Evolutionary conservation across 768 basidiomycete species (phyloP), one percentile per base, ranked within the genome.

Genomic region (Kondoa subrosea): DNA sequence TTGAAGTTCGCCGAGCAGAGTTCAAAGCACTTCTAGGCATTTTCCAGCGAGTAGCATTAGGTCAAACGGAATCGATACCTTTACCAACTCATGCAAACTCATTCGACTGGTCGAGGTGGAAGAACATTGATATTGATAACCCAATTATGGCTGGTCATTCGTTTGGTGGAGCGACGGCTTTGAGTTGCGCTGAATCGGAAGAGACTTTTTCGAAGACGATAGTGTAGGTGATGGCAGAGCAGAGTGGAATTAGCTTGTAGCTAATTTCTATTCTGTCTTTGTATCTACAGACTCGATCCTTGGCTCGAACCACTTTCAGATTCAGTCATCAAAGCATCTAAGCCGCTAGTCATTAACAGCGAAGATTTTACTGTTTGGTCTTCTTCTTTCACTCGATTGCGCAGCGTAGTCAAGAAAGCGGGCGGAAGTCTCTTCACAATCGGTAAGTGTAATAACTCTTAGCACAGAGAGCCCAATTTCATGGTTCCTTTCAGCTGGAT

Each of bases 1-100:
- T 91, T 4, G 79, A 79, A 14, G 83, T 89, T 64, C 82, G 91
- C 12, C 80, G 81, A 66, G 78, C 81, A 66, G 90, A 92, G 76
- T 79, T 90, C 26, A 83, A 87, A 76, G 80, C 81, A 32, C 80
- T 83, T 8, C 85, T 85, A 70, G 74, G 76, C n/a, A 79, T 83
- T 0, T 85, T 91, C 72, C 76, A 75, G 56, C 75, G 78, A n/a
- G 76, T 89, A n/a, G 77, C 86, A 50, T 50, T 1, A 40, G 79
- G 78, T 73, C 58, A 76, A 78, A 56, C 77, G 79, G 74, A 71
- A 2, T 34, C 58, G 30, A 69, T 77, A 69, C 57, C 29, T 69
- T 8, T 3, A 63, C 61, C 61, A 3, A 32, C 58, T 31, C 14
- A n/a, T n/a, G 17, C 29, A 21, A 16, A 85, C 70, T 81, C 81